A percentile compares a stretch with the other conserved stretches of the same genome.
phyloP scores from a whole-genome alignment of 257 asterid genomes.

The Striga asiatica region DNA sequence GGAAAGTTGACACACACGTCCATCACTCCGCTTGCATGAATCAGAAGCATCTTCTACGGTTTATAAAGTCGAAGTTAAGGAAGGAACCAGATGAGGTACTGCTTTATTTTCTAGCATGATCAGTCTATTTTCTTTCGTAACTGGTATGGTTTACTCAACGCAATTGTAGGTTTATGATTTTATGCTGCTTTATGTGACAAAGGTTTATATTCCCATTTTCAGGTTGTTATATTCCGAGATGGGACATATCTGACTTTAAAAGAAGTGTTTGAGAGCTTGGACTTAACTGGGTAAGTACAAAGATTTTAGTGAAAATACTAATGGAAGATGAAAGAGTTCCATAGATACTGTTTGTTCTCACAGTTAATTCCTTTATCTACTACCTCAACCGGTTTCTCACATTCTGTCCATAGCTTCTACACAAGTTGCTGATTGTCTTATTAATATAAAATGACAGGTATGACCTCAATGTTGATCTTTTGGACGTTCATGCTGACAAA shows the following conservation, averaged over 20 bases:
- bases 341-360: slow-evolving; percentile 6
- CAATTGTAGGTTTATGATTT: neutral
- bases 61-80: slow-evolving; percentile 87
- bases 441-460: slow-evolving; percentile 35
- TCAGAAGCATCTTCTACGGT: slow-evolving; percentile 91
- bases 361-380: slow-evolving; percentile 7
- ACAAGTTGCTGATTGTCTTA: slow-evolving; percentile 11
- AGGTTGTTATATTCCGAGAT: slow-evolving; percentile 92
- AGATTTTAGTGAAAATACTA: slow-evolving; percentile 15
- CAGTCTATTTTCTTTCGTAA: neutral
- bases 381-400: neutral
- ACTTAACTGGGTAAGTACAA: slow-evolving; percentile 69
- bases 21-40: slow-evolving; percentile 99
- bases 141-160: slow-evolving; percentile 7
- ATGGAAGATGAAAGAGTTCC: neutral
- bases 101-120: slow-evolving; percentile 5
- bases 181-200: slow-evolving; percentile 9
- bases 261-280: slow-evolving; percentile 95
- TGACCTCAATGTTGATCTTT: slow-evolving; percentile 90
- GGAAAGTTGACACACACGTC: slow-evolving; percentile 97
- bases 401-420: neutral
- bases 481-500: slow-evolving; percentile 99
- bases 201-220: slow-evolving; percentile 17
- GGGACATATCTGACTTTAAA: slow-evolving; percentile 84
- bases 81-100: slow-evolving; percentile 97